Evolutionary conservation across 768 basidiomycete genomes (phyloP).

Genomic region (Rhodotorula sphaerocarpa): DNA sequence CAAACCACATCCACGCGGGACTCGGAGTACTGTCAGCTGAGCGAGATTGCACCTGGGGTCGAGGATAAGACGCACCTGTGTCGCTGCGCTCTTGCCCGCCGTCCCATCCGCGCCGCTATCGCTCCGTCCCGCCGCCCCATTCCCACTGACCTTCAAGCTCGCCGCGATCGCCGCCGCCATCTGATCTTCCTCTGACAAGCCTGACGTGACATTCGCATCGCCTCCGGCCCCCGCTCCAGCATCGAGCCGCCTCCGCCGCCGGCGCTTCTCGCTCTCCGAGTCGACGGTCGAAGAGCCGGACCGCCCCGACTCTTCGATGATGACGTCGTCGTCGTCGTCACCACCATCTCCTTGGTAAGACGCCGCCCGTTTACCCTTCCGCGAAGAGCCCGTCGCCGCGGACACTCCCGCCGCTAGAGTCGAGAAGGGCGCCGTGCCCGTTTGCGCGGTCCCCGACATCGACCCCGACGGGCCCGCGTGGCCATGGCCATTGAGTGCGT

Average conservation of each 20-base stretch:
- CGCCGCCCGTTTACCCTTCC: slow-evolving; percentile 6
- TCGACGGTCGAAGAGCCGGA: slow-evolving; percentile 2
- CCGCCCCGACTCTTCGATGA: slow-evolving; percentile 12
- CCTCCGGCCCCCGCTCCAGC: too few species aligned
- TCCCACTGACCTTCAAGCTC: slow-evolving; percentile 26
- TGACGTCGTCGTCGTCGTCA: slow-evolving; percentile 19
- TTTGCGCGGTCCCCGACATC: neutral
- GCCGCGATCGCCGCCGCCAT: slow-evolving; percentile 29
- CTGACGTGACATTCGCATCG: too few species aligned
- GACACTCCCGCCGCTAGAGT: too few species aligned
- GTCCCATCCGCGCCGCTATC: neutral
- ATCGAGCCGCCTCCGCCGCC: slow-evolving; percentile 10
- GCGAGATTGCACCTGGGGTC: too few species aligned
- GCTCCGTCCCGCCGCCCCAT: neutral
- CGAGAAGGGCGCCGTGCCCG: too few species aligned
- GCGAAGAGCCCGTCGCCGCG: neutral
- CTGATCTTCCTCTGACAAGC: slow-evolving; percentile 31
- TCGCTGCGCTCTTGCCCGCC: neutral
- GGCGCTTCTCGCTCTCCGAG: slow-evolving; percentile 14
- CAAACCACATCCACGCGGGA: too few species aligned
- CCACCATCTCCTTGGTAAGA: neutral
- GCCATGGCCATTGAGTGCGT: neutral
- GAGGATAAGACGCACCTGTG: slow-evolving; percentile 1
- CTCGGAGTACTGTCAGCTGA: too few species aligned
- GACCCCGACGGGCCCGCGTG: neutral